Evolutionary conservation across 208 protist genomes (phyloP).

Genomic region (Acanthamoeba healyi): DNA sequence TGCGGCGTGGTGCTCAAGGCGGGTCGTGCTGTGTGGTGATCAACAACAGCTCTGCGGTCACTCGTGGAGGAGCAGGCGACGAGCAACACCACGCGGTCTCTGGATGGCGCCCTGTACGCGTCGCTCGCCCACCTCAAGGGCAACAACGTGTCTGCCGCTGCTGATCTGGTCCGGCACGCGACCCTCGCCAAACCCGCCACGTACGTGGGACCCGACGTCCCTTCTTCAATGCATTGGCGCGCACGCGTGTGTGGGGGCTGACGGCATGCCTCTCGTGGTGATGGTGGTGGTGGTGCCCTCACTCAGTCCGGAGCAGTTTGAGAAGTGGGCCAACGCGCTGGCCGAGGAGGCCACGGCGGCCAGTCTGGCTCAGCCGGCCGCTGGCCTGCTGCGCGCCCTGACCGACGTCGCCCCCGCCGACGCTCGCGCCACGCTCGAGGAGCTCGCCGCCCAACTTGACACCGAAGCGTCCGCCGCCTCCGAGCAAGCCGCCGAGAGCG

Average conservation of each 20-base stretch:
- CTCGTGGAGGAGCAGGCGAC: not conserved
- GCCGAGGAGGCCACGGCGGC: not conserved
- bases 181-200: no score
- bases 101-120: not conserved
- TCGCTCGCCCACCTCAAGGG: not conserved
- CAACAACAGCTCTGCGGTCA: not conserved
- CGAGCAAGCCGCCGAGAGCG: not conserved
- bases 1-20: no score
- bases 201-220: not conserved
- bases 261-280: no score
- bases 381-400: not conserved
- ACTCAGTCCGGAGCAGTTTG: not conserved
- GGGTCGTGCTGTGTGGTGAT: no score
- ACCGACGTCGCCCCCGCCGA: not conserved
- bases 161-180: not conserved
- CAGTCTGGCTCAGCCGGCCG: not conserved
- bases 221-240: not conserved
- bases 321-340: not conserved
- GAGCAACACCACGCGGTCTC: not conserved
- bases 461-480: not conserved
- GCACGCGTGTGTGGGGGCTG: no score
- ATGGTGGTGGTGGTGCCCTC: no score
- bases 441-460: not conserved
- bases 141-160: not conserved
- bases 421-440: not conserved